These are phyloP conservation scores for Pseudocercospora fuligena DNA, from an alignment of 2,329 filamentous ascomycete species.

Conservation along the genomic window DNA sequence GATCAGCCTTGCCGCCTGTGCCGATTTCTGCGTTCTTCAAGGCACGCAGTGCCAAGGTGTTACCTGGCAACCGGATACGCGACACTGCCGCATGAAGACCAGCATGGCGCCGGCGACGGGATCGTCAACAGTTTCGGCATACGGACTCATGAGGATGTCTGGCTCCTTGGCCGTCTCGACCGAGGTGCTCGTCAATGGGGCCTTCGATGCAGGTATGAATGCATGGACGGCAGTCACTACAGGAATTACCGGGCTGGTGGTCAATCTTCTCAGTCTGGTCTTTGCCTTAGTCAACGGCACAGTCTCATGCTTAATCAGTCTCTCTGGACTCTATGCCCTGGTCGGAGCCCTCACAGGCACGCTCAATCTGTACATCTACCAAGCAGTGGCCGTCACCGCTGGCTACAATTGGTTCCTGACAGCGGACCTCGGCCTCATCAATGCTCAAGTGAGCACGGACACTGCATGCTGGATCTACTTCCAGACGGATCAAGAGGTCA, in stretches of 20 bases:
- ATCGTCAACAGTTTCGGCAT: not conserved
- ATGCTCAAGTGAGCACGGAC: constrained; percentile 1
- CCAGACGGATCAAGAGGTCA: constrained; percentile 12
- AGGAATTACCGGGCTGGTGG: not conserved
- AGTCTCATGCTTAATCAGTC: not conserved
- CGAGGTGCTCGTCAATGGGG: not conserved
- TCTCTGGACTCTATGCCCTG: not conserved
- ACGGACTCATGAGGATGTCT: not conserved
- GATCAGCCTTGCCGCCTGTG: constrained; percentile 2
- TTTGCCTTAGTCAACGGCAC: not conserved
- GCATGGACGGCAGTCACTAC: not conserved
- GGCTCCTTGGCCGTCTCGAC: not conserved
- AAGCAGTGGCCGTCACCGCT: not conserved
- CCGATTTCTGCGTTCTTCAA: constrained; percentile 8
- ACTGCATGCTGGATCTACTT: constrained; percentile 12
- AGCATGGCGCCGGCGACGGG: constrained; percentile 2
- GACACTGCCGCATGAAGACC: constrained; percentile 1
- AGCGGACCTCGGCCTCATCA: constrained; percentile 3
- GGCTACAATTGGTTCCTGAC: constrained; percentile 8
- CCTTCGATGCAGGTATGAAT: constrained; percentile 5
- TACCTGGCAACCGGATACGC: constrained; percentile 1
- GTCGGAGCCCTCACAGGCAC: not conserved
- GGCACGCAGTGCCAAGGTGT: constrained; percentile 11
- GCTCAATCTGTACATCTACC: not conserved
- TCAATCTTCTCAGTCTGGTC: not conserved